Base-by-base conservation (phyloP, 2,329 filamentous ascomycete species). In the Mycosphaerelloides madeirae region DNA sequence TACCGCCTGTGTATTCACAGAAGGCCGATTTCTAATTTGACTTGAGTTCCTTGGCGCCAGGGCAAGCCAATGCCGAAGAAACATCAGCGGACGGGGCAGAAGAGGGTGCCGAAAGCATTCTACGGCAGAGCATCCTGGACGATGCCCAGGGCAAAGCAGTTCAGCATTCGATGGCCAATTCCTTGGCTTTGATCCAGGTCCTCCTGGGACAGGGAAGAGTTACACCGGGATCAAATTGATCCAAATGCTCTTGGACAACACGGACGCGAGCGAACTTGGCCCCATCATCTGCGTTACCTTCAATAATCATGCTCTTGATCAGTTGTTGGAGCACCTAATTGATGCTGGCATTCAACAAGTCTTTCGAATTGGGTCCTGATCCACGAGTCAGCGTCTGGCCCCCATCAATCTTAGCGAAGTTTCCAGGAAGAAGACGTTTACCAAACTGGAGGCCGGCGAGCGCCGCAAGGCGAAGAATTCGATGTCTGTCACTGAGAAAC, bases 171-270 rank as follows among this genome's bases (percentile, higher is more conserved):
- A 54, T 89, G 0, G 66, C 60, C 0, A 74, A 73, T 6, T 63
- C 65, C 0, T 62, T 87, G 0, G 79, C 77, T 37, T 60, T 83
- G 0, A 84, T 89, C 1, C 84, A 67, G 85, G 85, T 0, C 85
- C 85, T 1, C 85, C 85, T 53, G 84, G 80, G 0, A 89, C 84
- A 0, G 85, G 85, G 1, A 90, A 90, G 53, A 87, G 83, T 0
- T 86, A 86, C 49, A 75, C 87, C 2, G 85, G 85, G 0, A 79
- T 83, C 0, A 65, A 84, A 2, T 67, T 83, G 1, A 75, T 78
- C 0, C 80, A 81, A 41, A 62, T 71, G 0, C 57, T 89, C 0
- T 64, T 80, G 15, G 59, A 76, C 1, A 55, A 70, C 4, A 79
- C 76, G 0, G 15, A 53, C 0, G 67, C 76, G 20, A 76, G 61